A percentile compares a stretch with the other conserved stretches of the same genome.
Conservation (phyloP, 805 yeast genomes). For the Lipomyces anomalus region DNA sequence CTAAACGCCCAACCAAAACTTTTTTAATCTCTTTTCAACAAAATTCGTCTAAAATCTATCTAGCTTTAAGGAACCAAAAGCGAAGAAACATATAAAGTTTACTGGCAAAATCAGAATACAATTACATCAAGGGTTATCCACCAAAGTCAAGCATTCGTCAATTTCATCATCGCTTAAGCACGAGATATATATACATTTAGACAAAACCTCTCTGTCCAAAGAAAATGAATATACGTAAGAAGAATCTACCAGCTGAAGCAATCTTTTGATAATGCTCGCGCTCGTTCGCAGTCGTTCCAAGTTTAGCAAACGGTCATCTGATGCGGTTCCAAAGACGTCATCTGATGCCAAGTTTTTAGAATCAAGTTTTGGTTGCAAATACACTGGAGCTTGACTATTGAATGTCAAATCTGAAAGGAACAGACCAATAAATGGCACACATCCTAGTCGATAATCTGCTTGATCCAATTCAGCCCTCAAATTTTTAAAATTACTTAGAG, state of each 20-base stretch:
- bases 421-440: conserved; percentile 74
- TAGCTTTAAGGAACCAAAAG: too few relatives aligned
- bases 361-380: conserved; percentile 36
- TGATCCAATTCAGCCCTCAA: conserved; percentile 60
- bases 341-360: neutral
- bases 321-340: neutral
- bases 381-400: conserved; percentile 59
- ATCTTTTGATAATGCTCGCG: conserved; percentile 68
- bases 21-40: too few relatives aligned
- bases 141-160: conserved; percentile 37
- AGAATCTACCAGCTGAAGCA: conserved; percentile 82
- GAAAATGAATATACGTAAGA: conserved; percentile 52
- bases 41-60: too few relatives aligned
- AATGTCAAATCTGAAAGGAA: conserved; percentile 68
- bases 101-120: neutral
- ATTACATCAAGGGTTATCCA: conserved; percentile 5
- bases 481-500: conserved; percentile 63
- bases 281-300: conserved; percentile 71
- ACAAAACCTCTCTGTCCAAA: conserved; percentile 58
- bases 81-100: conserved; percentile 2
- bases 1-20: too few relatives aligned
- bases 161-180: conserved; percentile 64
- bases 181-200: conserved; percentile 78
- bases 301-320: conserved; percentile 47
- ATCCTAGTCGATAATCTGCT: conserved; percentile 61